These are phyloP conservation scores for Peribolospora baueri DNA, from an alignment of 768 basidiomycete species.

Conservation along the genomic window DNA sequence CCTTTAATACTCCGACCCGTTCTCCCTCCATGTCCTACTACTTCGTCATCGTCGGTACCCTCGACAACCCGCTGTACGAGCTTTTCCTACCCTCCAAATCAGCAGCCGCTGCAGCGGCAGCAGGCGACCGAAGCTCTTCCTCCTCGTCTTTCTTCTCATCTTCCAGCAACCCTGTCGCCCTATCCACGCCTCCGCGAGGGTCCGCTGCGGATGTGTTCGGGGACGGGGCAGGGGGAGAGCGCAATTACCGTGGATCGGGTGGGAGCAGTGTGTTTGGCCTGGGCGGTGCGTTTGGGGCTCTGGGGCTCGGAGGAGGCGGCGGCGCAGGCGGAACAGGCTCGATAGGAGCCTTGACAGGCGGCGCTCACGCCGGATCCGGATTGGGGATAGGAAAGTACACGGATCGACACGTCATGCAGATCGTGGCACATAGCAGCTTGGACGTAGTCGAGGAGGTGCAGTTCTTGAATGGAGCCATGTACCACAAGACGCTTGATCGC, in stretches of 20 bases:
- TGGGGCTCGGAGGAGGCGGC: too few species aligned
- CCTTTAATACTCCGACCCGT: too few species aligned
- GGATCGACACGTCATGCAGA: conserved; percentile 85
- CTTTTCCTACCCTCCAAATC: conserved; percentile 16
- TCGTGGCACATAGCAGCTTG: conserved; percentile 91
- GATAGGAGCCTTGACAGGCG: conserved; percentile 23
- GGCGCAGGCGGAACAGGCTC: too few species aligned
- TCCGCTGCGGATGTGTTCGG: too few species aligned
- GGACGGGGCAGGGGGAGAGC: too few species aligned
- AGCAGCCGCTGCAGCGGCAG: background rate
- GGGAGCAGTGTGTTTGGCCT: too few species aligned
- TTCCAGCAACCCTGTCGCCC: too few species aligned
- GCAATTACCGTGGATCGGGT: too few species aligned
- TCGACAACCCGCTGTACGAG: conserved; percentile 24
- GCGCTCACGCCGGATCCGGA: conserved; percentile 10
- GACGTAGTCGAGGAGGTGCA: conserved; percentile 86
- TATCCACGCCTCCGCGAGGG: too few species aligned
- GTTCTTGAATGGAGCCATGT: conserved; percentile 42
- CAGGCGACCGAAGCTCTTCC: background rate
- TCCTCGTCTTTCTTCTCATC: background rate
- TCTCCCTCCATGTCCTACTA: too few species aligned
- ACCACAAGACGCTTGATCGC: conserved; percentile 80
- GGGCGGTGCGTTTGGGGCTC: too few species aligned
- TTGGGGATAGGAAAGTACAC: conserved; percentile 53
- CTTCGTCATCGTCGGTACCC: conserved; percentile 21